Evolutionary conservation across 1,139 yeast species (phyloP).

Genomic region (Hyphopichia fennica): DNA sequence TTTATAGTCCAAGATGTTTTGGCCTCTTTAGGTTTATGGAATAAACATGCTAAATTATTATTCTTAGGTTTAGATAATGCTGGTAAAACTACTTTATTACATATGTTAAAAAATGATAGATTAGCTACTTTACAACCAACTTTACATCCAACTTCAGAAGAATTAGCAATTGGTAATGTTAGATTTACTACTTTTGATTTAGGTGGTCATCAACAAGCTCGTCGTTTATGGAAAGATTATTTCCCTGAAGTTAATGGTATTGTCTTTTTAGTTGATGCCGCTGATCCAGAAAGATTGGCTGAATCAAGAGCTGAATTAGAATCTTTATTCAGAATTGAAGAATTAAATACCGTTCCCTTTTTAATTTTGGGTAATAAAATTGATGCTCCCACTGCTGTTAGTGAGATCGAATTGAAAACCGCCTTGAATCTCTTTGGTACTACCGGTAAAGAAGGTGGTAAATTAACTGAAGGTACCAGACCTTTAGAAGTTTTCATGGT

Average conservation of each 20-base stretch:
- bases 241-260: slow-evolving; percentile 99
- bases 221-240: slow-evolving; percentile 98
- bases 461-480: slow-evolving; percentile 73
- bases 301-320: slow-evolving; percentile 95
- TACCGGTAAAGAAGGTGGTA: slow-evolving; percentile 79
- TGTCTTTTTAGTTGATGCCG: slow-evolving; percentile 94
- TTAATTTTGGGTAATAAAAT: slow-evolving; percentile 94
- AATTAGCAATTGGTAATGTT: slow-evolving; percentile 92
- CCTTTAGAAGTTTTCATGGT: slow-evolving; percentile 98
- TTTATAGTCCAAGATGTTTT: slow-evolving; percentile 79
- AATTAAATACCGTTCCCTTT: slow-evolving; percentile 85
- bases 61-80: slow-evolving; percentile 98
- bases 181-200: slow-evolving; percentile 96
- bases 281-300: slow-evolving; percentile 91
- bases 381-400: slow-evolving; percentile 90
- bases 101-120: slow-evolving; percentile 96
- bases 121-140: slow-evolving; percentile 98
- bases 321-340: slow-evolving; percentile 88
- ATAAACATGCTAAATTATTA: slow-evolving; percentile 94
- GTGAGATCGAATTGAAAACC: slow-evolving; percentile 91
- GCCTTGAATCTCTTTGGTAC: slow-evolving; percentile 84
- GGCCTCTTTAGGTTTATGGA: slow-evolving; percentile 93
- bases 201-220: slow-evolving; percentile 98
- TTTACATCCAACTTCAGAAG: slow-evolving; percentile 98
- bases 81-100: slow-evolving; percentile 94